Evolutionary conservation across 1,284 basidiomycete genomes (phyloP), one percentile per base, ranked within the genome.

Genomic region (Irpex sp.): DNA sequence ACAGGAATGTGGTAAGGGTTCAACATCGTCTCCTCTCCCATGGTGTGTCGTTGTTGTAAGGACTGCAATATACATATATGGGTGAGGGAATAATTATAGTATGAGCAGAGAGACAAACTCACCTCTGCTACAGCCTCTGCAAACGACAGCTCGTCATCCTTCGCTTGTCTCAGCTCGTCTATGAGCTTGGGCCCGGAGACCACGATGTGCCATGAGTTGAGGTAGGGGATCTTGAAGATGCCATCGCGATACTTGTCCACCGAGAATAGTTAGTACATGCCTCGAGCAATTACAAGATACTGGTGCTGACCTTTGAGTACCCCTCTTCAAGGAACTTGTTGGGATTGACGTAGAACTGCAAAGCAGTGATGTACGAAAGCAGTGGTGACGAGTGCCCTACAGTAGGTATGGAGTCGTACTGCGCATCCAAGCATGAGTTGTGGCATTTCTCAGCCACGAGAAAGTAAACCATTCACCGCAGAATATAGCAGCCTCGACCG

Each of bases 151-250:
- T 77, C 76, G 7, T 83, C 78, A 27, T 83, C 83, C 2, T 76
- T 76, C 0, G 81, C 79, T 49, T 74, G 79, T 7, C 79, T 78
- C 6, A 85, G 71, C 62, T 85, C 84, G 2, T 84, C 81, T 2
- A 82, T 76, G 68, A 82, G 76, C 62, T 80, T 68, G 0, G 76
- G 73, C 4, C 77, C 79, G n/a, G 76, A 78, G 22, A 83, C 76
- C 5, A 85, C 71, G 42, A 84, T 73, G 2, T 77, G 67, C 83
- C 81, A 85, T 2, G 73, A 69, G 60, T 75, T 75, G 4, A 80
- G 69, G n/a, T 76, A 67, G 0, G 82, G 76, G 6, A 84, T 71
- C 70, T 82, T 82, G 78, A 83, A 85, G 3, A 74, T 74, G 10
- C 74, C 67, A 32, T 74, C 76, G 65, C 75, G 72, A 72, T 78